These are phyloP conservation scores for Tetradesmus lagerheimii DNA, from an alignment of 139 green algal genomes.

Conservation along the genomic window DNA sequence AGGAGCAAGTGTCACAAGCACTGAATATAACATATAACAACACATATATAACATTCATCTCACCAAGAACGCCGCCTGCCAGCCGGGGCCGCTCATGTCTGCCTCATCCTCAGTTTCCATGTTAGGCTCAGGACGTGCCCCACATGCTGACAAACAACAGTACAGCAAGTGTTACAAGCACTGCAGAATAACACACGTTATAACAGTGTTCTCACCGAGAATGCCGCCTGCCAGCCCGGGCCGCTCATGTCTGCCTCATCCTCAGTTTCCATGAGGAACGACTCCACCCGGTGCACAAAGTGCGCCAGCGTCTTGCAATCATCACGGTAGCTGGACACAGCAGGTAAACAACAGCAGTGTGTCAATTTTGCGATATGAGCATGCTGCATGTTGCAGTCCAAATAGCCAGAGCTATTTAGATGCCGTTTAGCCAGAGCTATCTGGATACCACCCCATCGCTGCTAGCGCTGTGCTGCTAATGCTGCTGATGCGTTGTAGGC, in stretches of 20 bases:
- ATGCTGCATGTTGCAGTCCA: no score
- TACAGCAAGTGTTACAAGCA: neutral
- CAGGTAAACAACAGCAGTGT: neutral
- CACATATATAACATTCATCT: neutral
- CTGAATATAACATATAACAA: neutral
- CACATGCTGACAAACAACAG: no score
- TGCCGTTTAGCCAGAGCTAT: no score
- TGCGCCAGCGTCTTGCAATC: constrained; percentile 34
- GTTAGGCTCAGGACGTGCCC: neutral
- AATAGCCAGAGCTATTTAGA: no score
- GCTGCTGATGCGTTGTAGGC: neutral
- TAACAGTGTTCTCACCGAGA: constrained; percentile 18
- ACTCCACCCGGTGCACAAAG: constrained; percentile 32
- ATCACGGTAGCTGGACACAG: neutral
- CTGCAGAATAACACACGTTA: neutral
- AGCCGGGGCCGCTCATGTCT: constrained; percentile 24
- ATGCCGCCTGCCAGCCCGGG: constrained; percentile 39
- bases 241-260: constrained; percentile 26
- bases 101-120: constrained; percentile 32
- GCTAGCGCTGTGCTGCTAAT: neutral
- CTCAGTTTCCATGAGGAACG: constrained; percentile 21
- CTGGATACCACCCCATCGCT: neutral
- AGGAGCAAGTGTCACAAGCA: neutral
- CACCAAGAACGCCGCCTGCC: constrained; percentile 41
- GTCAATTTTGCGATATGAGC: neutral